Evolutionary conservation across 2,329 filamentous ascomycete genomes (phyloP), one percentile per base, ranked within the genome.

Genomic region (Colletotrichum nymphaeae): DNA sequence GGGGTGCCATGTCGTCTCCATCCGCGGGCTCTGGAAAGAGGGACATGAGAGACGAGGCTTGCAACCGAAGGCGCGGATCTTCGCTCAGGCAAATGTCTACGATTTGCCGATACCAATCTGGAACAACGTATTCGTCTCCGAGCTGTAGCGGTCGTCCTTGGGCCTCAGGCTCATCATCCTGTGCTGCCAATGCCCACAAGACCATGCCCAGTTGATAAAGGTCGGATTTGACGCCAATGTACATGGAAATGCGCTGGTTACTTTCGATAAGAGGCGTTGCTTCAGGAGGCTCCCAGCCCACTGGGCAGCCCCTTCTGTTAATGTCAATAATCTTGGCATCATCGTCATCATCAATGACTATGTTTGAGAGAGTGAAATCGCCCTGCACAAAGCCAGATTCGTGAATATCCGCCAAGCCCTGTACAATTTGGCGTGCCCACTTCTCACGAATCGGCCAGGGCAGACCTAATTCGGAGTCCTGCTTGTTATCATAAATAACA

Each of bases 321-420:
- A 99, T 98, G 82, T 99, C 97, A 79, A 99, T 99, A 76, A 99
- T 98, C 79, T 97, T 96, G 9, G 96, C 97, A 79, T 98, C 89
- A 79, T 95, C 92, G 56, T 93, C 84, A 14, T 89, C 88, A 81
- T 98, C 95, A 78, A 99, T 93, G 74, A 99, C 97, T 76, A 99
- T 97, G 80, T 99, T 99, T 5, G 95, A 98, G 32, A 99, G 87
- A 0, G 97, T 99, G 76, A 99, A 98, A 80, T 99, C 97, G 28
- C 97, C 97, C 80, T 99, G 97, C 12, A 99, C 97, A 81, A 97
- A 98, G 5, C 97, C 97, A 26, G 94, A 93, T 82, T 98, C 96
- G 79, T 99, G 97, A 35, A 99, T 96, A 78, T 98, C 95, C 1
- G 94, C 92, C 3, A 99, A 88, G 2, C 97, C 97, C 73, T 93